A percentile compares a stretch with the other conserved stretches of the same genome.
Evolutionary conservation across 495 filamentous ascomycete genomes (phyloP).

Genomic region (Glarea lozoyensis): DNA sequence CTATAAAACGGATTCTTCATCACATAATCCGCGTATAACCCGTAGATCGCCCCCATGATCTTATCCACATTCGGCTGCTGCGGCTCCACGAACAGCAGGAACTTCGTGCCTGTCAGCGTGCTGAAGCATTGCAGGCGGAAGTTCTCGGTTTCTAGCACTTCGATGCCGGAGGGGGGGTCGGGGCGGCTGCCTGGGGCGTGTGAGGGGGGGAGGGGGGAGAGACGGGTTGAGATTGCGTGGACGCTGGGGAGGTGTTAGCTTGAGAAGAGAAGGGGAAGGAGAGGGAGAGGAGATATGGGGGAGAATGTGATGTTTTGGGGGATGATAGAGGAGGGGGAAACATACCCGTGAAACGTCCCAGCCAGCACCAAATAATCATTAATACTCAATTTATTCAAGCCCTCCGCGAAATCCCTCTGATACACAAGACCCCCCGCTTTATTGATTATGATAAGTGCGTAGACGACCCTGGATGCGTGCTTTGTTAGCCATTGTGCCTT

Average conservation of each 20-base stretch:
- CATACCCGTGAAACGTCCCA: constrained; percentile 90
- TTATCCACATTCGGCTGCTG: constrained; percentile 79
- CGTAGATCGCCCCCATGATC: constrained; percentile 76
- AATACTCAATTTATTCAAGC: constrained; percentile 74
- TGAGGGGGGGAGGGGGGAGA: constrained; percentile 48
- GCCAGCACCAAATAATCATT: constrained; percentile 98
- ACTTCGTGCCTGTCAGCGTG: constrained; percentile 89
- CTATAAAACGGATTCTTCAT: constrained; percentile 99
- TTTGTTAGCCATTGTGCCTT: neutral
- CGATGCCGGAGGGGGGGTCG: constrained; percentile 61
- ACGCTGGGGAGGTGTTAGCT: too few species aligned
- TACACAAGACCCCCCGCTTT: constrained; percentile 96
- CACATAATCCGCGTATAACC: constrained; percentile 92
- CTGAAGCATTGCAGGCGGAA: constrained; percentile 95
- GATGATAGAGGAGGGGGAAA: constrained; percentile 4
- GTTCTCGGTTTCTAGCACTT: constrained; percentile 81
- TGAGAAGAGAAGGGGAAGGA: constrained; percentile 1
- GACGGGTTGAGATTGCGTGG: constrained; percentile 81
- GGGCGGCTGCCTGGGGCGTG: constrained; percentile 33
- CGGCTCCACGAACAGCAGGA: constrained; percentile 90
- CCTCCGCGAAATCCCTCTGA: constrained; percentile 79
- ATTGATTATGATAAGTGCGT: constrained; percentile 93
- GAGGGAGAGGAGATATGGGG: constrained; percentile 1
- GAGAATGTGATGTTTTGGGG: neutral
- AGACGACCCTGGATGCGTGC: constrained; percentile 60